These are phyloP conservation scores for Diplodia scrobiculata DNA, from an alignment of 2,329 filamentous ascomycete genomes.

Conservation along the genomic window DNA sequence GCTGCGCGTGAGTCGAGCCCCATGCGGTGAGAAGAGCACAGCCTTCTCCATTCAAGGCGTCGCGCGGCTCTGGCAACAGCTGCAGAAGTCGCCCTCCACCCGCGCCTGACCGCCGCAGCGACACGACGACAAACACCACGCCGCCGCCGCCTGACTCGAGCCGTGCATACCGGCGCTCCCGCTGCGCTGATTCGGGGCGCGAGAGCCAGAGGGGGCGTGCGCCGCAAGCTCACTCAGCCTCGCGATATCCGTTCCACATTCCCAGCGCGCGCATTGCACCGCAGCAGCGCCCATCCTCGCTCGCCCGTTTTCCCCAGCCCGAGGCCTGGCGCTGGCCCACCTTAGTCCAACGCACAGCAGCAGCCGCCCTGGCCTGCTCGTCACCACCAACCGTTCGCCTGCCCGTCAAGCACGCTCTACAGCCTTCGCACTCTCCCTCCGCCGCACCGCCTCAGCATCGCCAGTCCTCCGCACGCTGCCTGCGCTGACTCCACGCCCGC, in stretches of 20 bases:
- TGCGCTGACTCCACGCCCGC: not conserved
- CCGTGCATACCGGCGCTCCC: constrained; percentile 26
- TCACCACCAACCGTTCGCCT: constrained; percentile 2
- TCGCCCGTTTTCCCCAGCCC: constrained; percentile 11
- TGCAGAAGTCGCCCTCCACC: constrained; percentile 2
- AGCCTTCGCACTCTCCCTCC: constrained; percentile 4
- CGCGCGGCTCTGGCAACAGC: constrained; percentile 18
- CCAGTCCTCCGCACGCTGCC: not conserved
- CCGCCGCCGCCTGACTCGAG: constrained; percentile 15
- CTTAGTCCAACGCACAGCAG: constrained; percentile 16
- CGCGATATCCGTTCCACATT: constrained; percentile 17
- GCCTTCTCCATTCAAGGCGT: constrained; percentile 7
- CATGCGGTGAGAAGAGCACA: constrained; percentile 22
- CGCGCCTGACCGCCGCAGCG: constrained; percentile 6
- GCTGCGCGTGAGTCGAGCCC: constrained; percentile 18
- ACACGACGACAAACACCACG: constrained; percentile 24
- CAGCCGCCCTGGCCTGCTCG: constrained; percentile 22
- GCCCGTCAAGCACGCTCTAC: constrained; percentile 3
- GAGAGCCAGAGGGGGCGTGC: constrained; percentile 11
- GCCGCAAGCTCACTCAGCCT: constrained; percentile 21
- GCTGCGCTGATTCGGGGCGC: constrained; percentile 19
- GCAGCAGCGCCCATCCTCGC: constrained; percentile 8
- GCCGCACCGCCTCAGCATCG: constrained; percentile 8
- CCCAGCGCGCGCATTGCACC: constrained; percentile 11
- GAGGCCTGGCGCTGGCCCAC: constrained; percentile 12